Evolutionary conservation across 73 alveolate genomes (phyloP).

Genomic region (Paramecium biaurelia): DNA sequence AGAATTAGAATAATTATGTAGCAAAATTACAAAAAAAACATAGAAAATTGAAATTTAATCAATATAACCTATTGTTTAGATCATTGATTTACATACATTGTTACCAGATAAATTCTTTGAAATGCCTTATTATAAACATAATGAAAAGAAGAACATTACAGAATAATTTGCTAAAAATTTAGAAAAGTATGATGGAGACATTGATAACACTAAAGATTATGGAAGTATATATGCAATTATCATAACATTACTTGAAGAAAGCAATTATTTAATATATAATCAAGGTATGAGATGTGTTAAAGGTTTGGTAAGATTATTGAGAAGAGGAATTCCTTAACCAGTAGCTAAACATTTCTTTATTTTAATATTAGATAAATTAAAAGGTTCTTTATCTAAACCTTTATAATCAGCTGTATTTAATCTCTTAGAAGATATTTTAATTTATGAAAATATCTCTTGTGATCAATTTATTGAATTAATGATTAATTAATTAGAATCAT

Average conservation of each 20-base stretch:
- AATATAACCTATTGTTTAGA: neutral
- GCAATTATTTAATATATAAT: conserved; percentile 40
- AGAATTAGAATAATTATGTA: conserved; percentile 10
- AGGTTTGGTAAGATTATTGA: conserved; percentile 8
- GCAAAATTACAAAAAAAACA: neutral
- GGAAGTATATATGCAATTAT: neutral
- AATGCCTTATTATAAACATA: conserved; percentile 35
- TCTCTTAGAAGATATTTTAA: neutral
- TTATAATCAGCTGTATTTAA: conserved; percentile 35
- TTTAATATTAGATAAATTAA: conserved; percentile 22
- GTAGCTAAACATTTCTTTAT: conserved; percentile 34
- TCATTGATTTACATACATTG: neutral
- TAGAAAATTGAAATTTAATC: neutral
- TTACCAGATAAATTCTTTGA: conserved; percentile 52
- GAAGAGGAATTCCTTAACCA: conserved; percentile 3
- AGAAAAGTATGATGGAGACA: conserved; percentile 35
- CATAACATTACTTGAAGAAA: conserved; percentile 1
- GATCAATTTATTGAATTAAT: conserved; percentile 19
- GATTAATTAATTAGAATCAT: neutral
- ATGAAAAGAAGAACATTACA: neutral
- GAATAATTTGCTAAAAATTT: conserved; percentile 37
- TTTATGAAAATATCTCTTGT: neutral
- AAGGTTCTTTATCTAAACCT: neutral
- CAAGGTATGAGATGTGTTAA: conserved; percentile 39
- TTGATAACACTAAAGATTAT: conserved; percentile 23